Evolutionary conservation across 768 basidiomycete genomes (phyloP).

Genomic region (Leccinum boreale): DNA sequence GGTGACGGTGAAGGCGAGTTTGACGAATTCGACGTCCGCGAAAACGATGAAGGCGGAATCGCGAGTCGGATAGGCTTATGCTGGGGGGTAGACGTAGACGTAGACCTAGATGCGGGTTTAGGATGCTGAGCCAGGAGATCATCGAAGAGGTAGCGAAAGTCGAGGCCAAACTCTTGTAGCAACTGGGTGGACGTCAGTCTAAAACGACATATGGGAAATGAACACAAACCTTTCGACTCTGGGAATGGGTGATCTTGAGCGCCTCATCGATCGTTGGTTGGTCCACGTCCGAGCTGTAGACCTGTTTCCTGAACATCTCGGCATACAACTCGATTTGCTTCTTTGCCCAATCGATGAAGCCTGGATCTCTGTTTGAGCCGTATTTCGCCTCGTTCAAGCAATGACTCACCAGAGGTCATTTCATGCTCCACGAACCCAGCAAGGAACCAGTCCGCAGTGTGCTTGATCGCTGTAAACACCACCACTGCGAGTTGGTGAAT

Average conservation of each 20-base stretch:
- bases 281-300: constrained; percentile 80
- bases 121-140: constrained; percentile 56
- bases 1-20: constrained; percentile 17
- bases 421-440: constrained; percentile 95
- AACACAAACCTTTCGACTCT: constrained; percentile 74
- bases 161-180: constrained; percentile 89
- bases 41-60: constrained; percentile 14
- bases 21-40: constrained; percentile 14
- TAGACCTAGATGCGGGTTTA: constrained; percentile 28
- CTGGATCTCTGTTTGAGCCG: constrained; percentile 37
- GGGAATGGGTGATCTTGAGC: constrained; percentile 67
- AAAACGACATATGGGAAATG: background rate
- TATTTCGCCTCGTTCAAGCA: background rate
- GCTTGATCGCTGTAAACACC: constrained; percentile 91
- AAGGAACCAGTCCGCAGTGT: constrained; percentile 97
- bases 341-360: constrained; percentile 93
- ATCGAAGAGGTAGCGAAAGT: constrained; percentile 91
- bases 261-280: constrained; percentile 73
- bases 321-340: constrained; percentile 80
- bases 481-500: constrained; percentile 86
- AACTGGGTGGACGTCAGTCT: constrained; percentile 44
- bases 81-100: constrained; percentile 11
- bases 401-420: constrained; percentile 56
- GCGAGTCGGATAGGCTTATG: constrained; percentile 30
- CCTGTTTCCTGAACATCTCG: constrained; percentile 85